These are phyloP conservation scores for Kurtzmaniella quercitrusa DNA, from an alignment of 1,139 yeast species.

Conservation along the genomic window DNA sequence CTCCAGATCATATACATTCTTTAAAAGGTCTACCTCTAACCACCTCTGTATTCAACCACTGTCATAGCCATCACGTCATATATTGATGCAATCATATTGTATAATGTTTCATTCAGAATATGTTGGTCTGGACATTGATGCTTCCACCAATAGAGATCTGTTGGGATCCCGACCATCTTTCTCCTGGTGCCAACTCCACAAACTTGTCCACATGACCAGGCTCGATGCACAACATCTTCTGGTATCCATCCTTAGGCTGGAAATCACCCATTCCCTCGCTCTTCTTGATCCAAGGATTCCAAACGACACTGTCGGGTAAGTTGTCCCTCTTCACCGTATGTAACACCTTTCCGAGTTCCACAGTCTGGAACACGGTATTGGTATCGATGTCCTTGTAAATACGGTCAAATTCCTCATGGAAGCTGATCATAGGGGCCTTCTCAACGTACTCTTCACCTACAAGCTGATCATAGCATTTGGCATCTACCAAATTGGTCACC, in stretches of 20 bases:
- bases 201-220: conserved; percentile 83
- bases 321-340: conserved; percentile 62
- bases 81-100: too few species aligned
- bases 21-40: too few species aligned
- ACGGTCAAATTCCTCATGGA: conserved; percentile 79
- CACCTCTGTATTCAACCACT: too few species aligned
- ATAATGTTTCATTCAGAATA: too few species aligned
- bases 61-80: too few species aligned
- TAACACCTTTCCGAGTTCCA: conserved; percentile 64
- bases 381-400: conserved; percentile 63
- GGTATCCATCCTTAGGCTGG: conserved; percentile 77
- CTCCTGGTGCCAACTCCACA: conserved; percentile 58
- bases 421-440: conserved; percentile 66
- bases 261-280: conserved; percentile 82
- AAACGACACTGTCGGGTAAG: conserved; percentile 86
- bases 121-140: conserved; percentile 41
- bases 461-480: conserved; percentile 70
- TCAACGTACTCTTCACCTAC: conserved; percentile 59
- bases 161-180: conserved; percentile 57
- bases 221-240: conserved; percentile 88
- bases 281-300: conserved; percentile 95
- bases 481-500: conserved; percentile 74
- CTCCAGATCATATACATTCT: too few species aligned
- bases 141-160: conserved; percentile 36
- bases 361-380: conserved; percentile 56